Evolutionary conservation across 495 filamentous ascomycete species (phyloP).

Genomic region (Xylaria acuta): DNA sequence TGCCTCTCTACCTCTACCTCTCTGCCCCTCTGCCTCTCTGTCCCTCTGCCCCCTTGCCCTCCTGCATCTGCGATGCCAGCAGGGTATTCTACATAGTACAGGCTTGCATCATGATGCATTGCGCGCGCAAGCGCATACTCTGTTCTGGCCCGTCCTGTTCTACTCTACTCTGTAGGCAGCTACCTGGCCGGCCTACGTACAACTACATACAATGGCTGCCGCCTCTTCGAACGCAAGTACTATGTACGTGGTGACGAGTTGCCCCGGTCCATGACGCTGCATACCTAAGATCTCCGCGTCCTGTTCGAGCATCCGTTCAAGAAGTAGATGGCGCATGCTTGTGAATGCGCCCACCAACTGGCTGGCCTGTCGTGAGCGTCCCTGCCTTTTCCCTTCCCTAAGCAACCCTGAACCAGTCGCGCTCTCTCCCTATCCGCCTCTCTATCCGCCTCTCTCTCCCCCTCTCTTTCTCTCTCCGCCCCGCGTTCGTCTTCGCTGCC

Average conservation of each 20-base stretch:
- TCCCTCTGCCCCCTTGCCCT: no score
- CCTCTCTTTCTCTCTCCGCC: background rate
- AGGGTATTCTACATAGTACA: background rate
- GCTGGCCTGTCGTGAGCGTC: background rate
- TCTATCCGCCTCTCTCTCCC: background rate
- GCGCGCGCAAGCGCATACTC: conserved; percentile 8
- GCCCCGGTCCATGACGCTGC: conserved; percentile 13
- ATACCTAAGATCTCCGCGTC: conserved; percentile 18
- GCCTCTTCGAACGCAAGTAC: background rate
- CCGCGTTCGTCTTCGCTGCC: background rate
- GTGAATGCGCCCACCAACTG: background rate
- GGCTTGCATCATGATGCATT: conserved; percentile 13
- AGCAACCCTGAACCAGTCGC: background rate
- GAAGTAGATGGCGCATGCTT: background rate
- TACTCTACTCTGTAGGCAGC: background rate
- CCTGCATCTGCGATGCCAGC: conserved; percentile 4
- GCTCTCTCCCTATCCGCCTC: background rate
- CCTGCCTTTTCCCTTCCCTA: background rate
- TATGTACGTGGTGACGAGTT: background rate
- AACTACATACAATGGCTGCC: no score
- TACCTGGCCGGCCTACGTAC: background rate
- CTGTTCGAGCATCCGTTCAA: conserved; percentile 11
- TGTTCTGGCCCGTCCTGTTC: background rate
- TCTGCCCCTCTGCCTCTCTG: background rate
- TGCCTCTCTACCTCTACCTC: background rate